Evolutionary conservation across 345 rosid genomes (phyloP), one percentile per base, ranked within the genome.

Genomic region (Microcos paniculata): DNA sequence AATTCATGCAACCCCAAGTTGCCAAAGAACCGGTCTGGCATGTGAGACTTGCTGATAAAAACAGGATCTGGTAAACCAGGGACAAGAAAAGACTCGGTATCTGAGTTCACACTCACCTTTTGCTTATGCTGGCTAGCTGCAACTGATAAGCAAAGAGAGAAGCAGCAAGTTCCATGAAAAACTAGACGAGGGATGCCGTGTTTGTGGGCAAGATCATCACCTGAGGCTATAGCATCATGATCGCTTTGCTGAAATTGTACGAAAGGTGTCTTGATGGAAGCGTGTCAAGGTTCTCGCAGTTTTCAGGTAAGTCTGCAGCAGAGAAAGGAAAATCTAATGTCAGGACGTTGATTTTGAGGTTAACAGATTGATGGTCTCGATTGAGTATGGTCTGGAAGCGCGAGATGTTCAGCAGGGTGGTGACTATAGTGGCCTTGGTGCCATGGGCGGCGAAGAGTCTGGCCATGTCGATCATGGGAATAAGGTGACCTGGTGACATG

Each of bases 381-480:
- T 73, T 33, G 85, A 51, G 55, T 5, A 14, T 51, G 2, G 30
- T 69, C 56, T 70, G 8, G 59, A 70, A 40, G 78, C 21, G 63
- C 24, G 16, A 38, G 80, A 61, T 31, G 56, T 71, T 53, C 49
- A n/a, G 51, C 10, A 78, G 74, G 56, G 89, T 82, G 26, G 84
- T 76, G 79, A 84, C 31, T 11, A 84, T 72, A 33, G 89, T 78
- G 58, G 82, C 35, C 51, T 63, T 76, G 6, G 45, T 72, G 18
- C 87, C 87, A 70, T 57, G 42, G 19, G 24, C 19, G 16, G 81
- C 78, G 4, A 86, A 76, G 15, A 86, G 73, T 53, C 45, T 77
- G 75, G 87, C 89, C 79, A 82, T 75, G 78, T 78, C 89, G 0
- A 71, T 30, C 24, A 59, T 78, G 16, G 88, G 84, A 46, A 85